Evolutionary conservation across 108 stramenopile genomes (phyloP).

Genomic region (Nannochloropsis salina): DNA sequence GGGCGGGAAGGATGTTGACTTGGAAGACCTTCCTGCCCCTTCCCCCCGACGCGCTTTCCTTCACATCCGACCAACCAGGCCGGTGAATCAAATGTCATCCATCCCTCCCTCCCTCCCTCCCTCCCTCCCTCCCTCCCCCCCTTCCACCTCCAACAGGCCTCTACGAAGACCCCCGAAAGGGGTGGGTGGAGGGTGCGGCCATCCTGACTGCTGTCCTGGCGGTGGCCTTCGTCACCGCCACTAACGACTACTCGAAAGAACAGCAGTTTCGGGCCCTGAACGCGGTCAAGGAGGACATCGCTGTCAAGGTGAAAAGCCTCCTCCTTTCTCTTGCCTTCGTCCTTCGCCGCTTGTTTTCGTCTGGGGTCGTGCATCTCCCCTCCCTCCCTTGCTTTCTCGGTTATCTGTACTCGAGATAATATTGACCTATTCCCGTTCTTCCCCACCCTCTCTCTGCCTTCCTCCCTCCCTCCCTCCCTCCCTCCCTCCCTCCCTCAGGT

Average conservation of each 20-base stretch:
- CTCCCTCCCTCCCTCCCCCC: background rate
- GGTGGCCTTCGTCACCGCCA: slow-evolving; percentile 77
- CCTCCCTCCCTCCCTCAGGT: slow-evolving; percentile 19
- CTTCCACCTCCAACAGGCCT: slow-evolving; percentile 55
- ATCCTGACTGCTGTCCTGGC: slow-evolving; percentile 76
- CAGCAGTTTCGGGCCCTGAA: slow-evolving; percentile 75
- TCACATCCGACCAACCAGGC: no score
- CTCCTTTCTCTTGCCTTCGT: background rate
- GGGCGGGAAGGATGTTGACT: background rate
- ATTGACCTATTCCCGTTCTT: no score
- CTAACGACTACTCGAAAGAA: slow-evolving; percentile 85
- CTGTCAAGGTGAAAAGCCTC: background rate
- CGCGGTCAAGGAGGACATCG: slow-evolving; percentile 64
- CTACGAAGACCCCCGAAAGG: slow-evolving; percentile 75
- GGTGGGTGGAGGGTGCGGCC: slow-evolving; percentile 81
- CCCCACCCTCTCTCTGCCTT: no score
- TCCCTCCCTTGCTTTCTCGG: background rate
- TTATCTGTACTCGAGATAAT: no score
- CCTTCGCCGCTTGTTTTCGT: background rate
- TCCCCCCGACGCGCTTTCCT: no score
- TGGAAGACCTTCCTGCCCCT: background rate
- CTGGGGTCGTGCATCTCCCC: background rate
- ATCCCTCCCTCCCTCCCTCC: background rate
- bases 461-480: slow-evolving; percentile 15
- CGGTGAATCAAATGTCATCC: background rate